phyloP scores from a whole-genome alignment of 371 early-diverging fungal species.

The Dinochytrium kinnereticum region DNA sequence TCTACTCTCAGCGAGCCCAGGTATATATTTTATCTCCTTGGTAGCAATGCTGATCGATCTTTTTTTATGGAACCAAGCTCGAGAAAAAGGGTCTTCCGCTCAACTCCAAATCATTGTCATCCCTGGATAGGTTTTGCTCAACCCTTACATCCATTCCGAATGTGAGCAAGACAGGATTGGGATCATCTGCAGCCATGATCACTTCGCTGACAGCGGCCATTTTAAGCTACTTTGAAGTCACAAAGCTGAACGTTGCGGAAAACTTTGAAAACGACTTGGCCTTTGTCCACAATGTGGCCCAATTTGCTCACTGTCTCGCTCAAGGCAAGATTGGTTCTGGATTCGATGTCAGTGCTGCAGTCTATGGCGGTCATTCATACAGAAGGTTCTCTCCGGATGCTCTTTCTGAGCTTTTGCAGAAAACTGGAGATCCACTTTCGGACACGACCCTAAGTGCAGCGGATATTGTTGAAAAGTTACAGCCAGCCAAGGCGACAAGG shows the following conservation, averaged over 20 bases:
- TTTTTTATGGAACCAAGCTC: slow-evolving; percentile 54
- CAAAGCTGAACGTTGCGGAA: slow-evolving; percentile 27
- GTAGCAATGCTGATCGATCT: not conserved
- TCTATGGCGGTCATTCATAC: slow-evolving; percentile 88
- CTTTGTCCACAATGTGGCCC: slow-evolving; percentile 82
- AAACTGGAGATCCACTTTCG: slow-evolving; percentile 4
- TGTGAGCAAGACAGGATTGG: slow-evolving; percentile 95
- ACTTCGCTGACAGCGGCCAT: slow-evolving; percentile 86
- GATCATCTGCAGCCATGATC: slow-evolving; percentile 92
- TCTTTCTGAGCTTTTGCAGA: slow-evolving; percentile 55
- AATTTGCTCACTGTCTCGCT: slow-evolving; percentile 91
- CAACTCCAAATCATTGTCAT: slow-evolving; percentile 62
- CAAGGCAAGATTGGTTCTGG: slow-evolving; percentile 98
- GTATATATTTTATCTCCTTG: slow-evolving; percentile 37
- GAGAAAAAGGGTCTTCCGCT: slow-evolving; percentile 54
- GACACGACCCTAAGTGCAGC: not conserved
- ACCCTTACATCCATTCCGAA: slow-evolving; percentile 71
- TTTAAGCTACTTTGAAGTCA: slow-evolving; percentile 68
- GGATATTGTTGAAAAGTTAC: slow-evolving; percentile 20
- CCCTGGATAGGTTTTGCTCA: slow-evolving; percentile 66
- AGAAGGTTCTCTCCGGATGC: slow-evolving; percentile 79
- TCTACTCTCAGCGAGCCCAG: slow-evolving; percentile 87
- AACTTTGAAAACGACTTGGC: slow-evolving; percentile 5
- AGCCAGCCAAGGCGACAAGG: slow-evolving; percentile 11
- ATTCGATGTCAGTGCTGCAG: slow-evolving; percentile 94